Evolutionary conservation across 2,329 filamentous ascomycete genomes (phyloP), one percentile per base, ranked within the genome.

Genomic region (Nigrospora sphaerica): DNA sequence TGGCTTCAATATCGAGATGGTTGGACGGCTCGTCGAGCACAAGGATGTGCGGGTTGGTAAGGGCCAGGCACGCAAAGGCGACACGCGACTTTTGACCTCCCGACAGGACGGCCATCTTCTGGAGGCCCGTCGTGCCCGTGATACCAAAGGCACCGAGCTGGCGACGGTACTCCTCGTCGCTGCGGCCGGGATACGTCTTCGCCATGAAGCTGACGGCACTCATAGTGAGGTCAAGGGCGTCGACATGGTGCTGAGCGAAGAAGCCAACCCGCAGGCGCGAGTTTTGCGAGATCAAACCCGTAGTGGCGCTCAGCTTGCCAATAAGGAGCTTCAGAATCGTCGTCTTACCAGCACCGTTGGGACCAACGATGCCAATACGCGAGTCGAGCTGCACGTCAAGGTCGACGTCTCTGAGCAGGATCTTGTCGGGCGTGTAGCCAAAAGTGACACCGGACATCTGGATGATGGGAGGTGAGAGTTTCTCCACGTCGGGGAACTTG

Each of bases 1-100:
- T 96, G 53, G 93, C 93, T 68, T 98, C 93, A 57, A 98, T 97
- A 80, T 98, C 93, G 59, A 98, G 74, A 68, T 98, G 93, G 74
- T 98, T 98, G 53, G 89, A 95, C 64, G 93, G 93, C 69, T 98
- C 93, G 78, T 98, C 93, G 43, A 98, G 86, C 50, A 98, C 92
- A 40, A 98, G 78, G 55, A 98, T 97, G 63, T 98, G 93, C 16
- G 93, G 93, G 68, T 97, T 95, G 42, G 84, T 88, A 54, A 98
- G 73, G 1, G 90, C 92, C 51, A 98, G 70, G 63, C 92, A 97
- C n/a, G 93, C 92, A 68, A 98, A 98, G 9, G 93, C 93, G 2
- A 98, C 93, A 73, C 93, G 88, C 44, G 91, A 97, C 67, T 98
- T 98, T 63, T 98, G 93, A 73, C 93, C 93, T 76, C 93, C 93